A percentile compares a stretch with the other conserved stretches of the same genome.
Evolutionary conservation across 2,329 filamentous ascomycete genomes (phyloP).

Genomic region (Penicillium digitatum): DNA sequence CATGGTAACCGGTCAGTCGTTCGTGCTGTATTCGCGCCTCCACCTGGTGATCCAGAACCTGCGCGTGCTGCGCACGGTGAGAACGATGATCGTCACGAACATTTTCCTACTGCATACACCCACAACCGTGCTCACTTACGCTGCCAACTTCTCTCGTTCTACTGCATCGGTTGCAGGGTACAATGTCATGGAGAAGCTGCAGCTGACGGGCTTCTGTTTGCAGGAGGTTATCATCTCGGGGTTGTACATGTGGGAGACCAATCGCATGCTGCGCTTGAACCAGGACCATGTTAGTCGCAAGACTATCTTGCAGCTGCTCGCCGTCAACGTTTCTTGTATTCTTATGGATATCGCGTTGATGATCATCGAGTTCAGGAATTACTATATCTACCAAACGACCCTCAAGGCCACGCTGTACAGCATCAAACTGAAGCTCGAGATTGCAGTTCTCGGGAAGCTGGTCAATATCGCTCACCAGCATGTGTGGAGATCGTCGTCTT

Average conservation of each 20-base stretch:
- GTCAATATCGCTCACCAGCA: slow-evolving; percentile 33
- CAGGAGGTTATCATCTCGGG: slow-evolving; percentile 45
- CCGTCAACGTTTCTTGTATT: slow-evolving; percentile 48
- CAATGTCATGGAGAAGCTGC: slow-evolving; percentile 34
- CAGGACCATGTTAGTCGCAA: slow-evolving; percentile 26
- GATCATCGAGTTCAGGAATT: slow-evolving; percentile 38
- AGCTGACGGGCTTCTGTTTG: slow-evolving; percentile 41
- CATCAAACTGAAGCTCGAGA: slow-evolving; percentile 50
- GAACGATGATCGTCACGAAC: slow-evolving; percentile 56
- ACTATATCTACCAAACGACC: slow-evolving; percentile 39
- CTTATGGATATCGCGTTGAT: slow-evolving; percentile 46
- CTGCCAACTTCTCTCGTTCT: slow-evolving; percentile 20
- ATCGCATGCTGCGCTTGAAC: slow-evolving; percentile 34
- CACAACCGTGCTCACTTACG: slow-evolving; percentile 53
- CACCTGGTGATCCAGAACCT: slow-evolving; percentile 53
- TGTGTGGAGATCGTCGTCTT: slow-evolving; percentile 17
- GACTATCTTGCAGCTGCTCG: slow-evolving; percentile 53
- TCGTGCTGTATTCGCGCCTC: slow-evolving; percentile 58
- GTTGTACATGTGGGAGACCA: slow-evolving; percentile 51
- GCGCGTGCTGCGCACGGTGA: slow-evolving; percentile 45
- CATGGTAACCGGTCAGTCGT: slow-evolving; percentile 57
- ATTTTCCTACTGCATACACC: slow-evolving; percentile 51
- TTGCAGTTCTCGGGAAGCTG: slow-evolving; percentile 50
- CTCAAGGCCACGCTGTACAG: slow-evolving; percentile 37
- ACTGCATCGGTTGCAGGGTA: slow-evolving; percentile 20